These are phyloP conservation scores for Debaryomyces sp. DNA, from an alignment of 1,139 yeast genomes.

Conservation along the genomic window DNA sequence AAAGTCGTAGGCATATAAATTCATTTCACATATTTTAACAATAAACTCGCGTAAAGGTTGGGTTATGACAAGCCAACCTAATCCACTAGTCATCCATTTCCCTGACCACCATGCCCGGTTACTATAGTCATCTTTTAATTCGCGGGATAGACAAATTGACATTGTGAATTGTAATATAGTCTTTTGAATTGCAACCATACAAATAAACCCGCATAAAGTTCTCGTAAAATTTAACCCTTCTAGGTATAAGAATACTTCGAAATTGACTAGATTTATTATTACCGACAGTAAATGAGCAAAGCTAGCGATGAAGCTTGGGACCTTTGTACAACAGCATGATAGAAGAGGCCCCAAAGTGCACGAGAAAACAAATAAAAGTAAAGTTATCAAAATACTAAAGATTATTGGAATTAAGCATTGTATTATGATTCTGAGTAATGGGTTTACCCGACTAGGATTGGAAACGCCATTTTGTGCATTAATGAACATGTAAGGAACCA, in stretches of 20 bases:
- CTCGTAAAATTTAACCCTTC: slow-evolving; percentile 67
- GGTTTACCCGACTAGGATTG: slow-evolving; percentile 49
- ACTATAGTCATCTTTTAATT: slow-evolving; percentile 54
- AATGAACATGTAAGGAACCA: slow-evolving; percentile 66
- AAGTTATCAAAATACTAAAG: slow-evolving; percentile 45
- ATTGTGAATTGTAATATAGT: slow-evolving; percentile 46
- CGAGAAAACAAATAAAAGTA: slow-evolving; percentile 50
- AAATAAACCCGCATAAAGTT: slow-evolving; percentile 58
- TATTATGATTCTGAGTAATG: slow-evolving; percentile 53
- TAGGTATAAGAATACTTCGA: slow-evolving; percentile 63
- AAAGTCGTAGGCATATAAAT: slow-evolving; percentile 72
- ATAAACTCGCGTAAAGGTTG: slow-evolving; percentile 72
- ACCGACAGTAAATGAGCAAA: slow-evolving; percentile 57
- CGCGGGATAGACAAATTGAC: slow-evolving; percentile 57
- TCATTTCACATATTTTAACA: slow-evolving; percentile 70
- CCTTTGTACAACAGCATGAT: slow-evolving; percentile 35
- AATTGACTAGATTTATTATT: slow-evolving; percentile 51
- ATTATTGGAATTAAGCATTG: slow-evolving; percentile 57
- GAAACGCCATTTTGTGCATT: slow-evolving; percentile 70
- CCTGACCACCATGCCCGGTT: slow-evolving; percentile 91
- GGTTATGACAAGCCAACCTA: slow-evolving; percentile 59
- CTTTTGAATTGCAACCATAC: slow-evolving; percentile 58
- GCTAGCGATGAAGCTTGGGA: slow-evolving; percentile 48
- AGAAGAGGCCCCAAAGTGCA: slow-evolving; percentile 49
- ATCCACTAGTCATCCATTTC: slow-evolving; percentile 62